Evolutionary conservation across 257 asterid genomes (phyloP), one percentile per base, ranked within the genome.

Genomic region (Anisodus tanguticus): DNA sequence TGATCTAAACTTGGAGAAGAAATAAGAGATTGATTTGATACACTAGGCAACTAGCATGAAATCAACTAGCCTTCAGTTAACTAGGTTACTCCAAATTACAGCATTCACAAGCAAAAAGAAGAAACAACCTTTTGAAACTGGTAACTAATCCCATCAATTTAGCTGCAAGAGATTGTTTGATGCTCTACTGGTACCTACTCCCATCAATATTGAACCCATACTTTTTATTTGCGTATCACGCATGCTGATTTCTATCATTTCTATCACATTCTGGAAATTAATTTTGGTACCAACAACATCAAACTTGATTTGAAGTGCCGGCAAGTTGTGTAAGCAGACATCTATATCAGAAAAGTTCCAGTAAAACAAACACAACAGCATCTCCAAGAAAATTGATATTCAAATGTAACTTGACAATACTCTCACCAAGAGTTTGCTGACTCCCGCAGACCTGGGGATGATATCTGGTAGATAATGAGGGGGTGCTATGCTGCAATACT

Each of bases 341-440:
- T 66, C 11, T 15, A 82, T 35, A 15, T 67, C 57, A 53, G 39
- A 82, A 54, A 51, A 6, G 47, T 60, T 82, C 64, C 81, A 53
- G 79, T 68, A 9, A 16, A 63, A 54, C 57, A 82, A 70, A 13
- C 8, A 47, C 8, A 82, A 53, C 1, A 54, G 16, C 6, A 5
- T 64, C 12, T 60, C 85, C 37, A 70, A 82, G 41, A 41, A 62
- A 55, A 76, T 22, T 51, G 19, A 76, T 76, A 76, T 13, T 76
- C 59, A 51, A 12, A 22, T 51, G 45, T 53, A 51, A 13, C 63
- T 57, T 68, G 35, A 67, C 57, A 49, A 82, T 83, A 90, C 82
- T 84, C 87, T 67, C 88, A 95, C 98, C 98, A 85, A 96, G 90
- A 53, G 98, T 94, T 89, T 90, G 98, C 90, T 96, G 98, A 88